phyloP scores from a whole-genome alignment of 2,329 filamentous ascomycete genomes.

The Zymoseptoria brevis region DNA sequence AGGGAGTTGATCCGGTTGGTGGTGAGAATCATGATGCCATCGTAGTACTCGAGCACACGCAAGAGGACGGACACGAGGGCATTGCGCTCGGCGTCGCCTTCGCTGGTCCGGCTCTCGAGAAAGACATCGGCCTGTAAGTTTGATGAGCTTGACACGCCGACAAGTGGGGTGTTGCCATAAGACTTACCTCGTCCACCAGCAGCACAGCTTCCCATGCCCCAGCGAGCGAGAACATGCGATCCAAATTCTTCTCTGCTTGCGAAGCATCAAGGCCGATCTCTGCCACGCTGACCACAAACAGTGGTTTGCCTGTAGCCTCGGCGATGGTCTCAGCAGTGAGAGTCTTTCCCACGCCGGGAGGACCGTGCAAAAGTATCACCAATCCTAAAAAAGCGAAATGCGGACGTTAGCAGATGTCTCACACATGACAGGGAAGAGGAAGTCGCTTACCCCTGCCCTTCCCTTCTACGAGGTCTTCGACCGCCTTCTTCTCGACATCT shows the following conservation, averaged over 20 bases:
- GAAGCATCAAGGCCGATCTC: conserved; percentile 5
- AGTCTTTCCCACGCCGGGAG: conserved; percentile 34
- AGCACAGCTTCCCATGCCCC: conserved; percentile 10
- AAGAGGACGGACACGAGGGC: conserved; percentile 58
- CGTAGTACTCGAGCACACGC: conserved; percentile 31
- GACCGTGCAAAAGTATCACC: conserved; percentile 31
- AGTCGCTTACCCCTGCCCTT: conserved; percentile 3
- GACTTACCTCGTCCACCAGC: conserved; percentile 6
- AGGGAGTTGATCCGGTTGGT: conserved; percentile 8
- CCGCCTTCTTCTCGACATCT: neutral
- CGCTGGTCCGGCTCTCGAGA: conserved; percentile 68
- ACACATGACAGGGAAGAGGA: too few species aligned
- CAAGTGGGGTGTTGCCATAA: too few species aligned
- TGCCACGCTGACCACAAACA: conserved; percentile 29
- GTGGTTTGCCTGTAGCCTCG: conserved; percentile 30
- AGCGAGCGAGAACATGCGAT: conserved; percentile 2
- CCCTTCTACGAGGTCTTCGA: conserved; percentile 7
- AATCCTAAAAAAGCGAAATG: conserved; percentile 18
- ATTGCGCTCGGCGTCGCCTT: conserved; percentile 67
- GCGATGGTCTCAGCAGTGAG: conserved; percentile 32
- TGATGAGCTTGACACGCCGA: neutral
- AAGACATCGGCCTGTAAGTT: conserved; percentile 54
- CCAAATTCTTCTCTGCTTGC: conserved; percentile 2
- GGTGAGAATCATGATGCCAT: conserved; percentile 19
- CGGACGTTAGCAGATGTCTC: neutral